Base-by-base conservation (phyloP, 2,329 filamentous ascomycete genomes). In the Fusarium avenaceum region DNA sequence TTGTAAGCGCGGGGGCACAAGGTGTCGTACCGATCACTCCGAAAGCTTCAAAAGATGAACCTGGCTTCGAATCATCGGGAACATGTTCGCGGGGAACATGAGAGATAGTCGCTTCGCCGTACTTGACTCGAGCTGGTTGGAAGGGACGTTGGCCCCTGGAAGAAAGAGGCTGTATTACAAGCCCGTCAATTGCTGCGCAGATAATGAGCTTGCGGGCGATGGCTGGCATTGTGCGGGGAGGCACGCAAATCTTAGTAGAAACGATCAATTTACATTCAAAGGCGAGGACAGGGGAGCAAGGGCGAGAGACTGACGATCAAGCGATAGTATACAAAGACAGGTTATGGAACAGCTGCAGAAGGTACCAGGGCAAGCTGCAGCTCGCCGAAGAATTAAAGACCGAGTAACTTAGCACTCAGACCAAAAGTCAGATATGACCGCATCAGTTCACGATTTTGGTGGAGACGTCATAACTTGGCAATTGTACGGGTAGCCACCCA, bases 141-240 rank as follows among this genome's bases (percentile, higher is more conserved):
- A 81, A 76, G 26, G 86, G 80, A 39, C 83, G 79, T 76, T 87
- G 85, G 74, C 89, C 86, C 75, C 88, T 89, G 55, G 83, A 79
- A 19, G 87, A 84, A 30, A 91, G 81, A 26, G 92, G 90, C 74
- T 96, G 92, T 44, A 97, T 85, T 67, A 97, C 83, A 52, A 97
- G 85, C 58, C 94, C 94, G 75, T 97, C 94, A 54, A 90, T 87
- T 26, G 93, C 89, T 56, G 94, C 93, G 79, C 90, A 90, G 71
- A 97, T 88, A 69, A 94, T 77, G 56, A 97, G 82, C 80, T 96
- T 96, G 76, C 92, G 91, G 61, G 92, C 89, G 63, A 97, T 82
- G 69, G 87, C 86, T 57, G 93, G 90, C 93, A 96, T 96, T 57
- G 67, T 78, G 73, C 69, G 66, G 52, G 60, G 56, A 44, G 45